phyloP scores from a whole-genome alignment of 305 asterid genomes.

The Solanum chacoense region DNA sequence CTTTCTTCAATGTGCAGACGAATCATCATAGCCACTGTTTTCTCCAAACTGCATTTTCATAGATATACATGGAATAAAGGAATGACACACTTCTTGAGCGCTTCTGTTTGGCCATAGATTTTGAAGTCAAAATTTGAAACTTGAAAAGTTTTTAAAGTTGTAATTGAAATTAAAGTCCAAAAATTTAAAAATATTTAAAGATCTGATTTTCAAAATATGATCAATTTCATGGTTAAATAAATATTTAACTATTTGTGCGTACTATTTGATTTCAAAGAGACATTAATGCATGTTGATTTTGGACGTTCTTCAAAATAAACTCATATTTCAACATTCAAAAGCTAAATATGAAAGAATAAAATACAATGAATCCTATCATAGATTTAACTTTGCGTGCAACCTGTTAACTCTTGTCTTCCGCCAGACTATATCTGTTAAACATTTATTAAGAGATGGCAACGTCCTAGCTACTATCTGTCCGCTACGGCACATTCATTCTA shows the following conservation, averaged over 20 bases:
- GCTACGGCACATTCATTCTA: neutral
- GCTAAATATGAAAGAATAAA: neutral
- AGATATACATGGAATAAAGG: neutral
- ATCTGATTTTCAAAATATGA: neutral
- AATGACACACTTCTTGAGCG: neutral
- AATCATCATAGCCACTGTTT: neutral
- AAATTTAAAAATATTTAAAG: neutral
- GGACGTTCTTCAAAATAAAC: neutral
- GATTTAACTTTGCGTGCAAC: neutral
- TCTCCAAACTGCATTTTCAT: neutral
- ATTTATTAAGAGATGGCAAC: neutral
- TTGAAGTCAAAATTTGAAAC: neutral
- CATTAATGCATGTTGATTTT: neutral
- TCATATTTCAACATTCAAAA: neutral
- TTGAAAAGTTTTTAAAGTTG: too few relatives aligned
- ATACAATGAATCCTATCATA: neutral
- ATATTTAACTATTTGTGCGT: neutral
- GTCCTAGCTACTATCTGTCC: neutral
- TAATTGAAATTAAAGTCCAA: too few relatives aligned
- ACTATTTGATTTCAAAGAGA: neutral
- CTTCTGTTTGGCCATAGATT: neutral
- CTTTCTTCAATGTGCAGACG: neutral
- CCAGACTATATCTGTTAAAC: neutral
- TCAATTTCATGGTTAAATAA: neutral
- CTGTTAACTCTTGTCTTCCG: neutral